Evolutionary conservation across 2,329 filamentous ascomycete species (phyloP), one percentile per base, ranked within the genome.

Genomic region (Tolypocladium guangdongense): DNA sequence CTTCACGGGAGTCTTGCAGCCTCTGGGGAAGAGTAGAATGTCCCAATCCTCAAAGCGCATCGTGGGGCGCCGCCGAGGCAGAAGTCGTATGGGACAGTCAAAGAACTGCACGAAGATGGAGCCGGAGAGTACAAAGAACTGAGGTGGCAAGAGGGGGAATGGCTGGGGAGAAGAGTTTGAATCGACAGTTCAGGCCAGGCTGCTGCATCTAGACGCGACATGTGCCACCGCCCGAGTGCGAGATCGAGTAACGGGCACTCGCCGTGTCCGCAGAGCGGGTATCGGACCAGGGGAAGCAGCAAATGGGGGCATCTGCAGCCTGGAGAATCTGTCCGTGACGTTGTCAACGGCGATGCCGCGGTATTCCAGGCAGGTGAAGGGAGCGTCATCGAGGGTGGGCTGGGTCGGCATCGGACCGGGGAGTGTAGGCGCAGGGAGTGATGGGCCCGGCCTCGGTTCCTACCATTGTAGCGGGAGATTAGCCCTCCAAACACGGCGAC

Each of bases 11-110:
- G 86, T 66, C 61, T 82, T 84, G 60, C 77, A 83, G 56, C 79
- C 77, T 56, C 68, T 69, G 0, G 88, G 85, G 66, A 95, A 95
- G 56, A 95, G 75, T 45, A 95, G 80, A 53, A 93, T 80, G 63
- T 95, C 90, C 90, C 89, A 95, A 63, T 89, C 83, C 61, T 89
- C 81, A 75, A 87, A 95, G 55, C 89, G 84, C 90, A 95, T 95
- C 57, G 61, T 76, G 68, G 52, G 50, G 45, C 24, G 6, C 32
- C 54, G 52, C 55, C 60, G 54, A 32, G 7, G 38, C 7, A 33
- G 10, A 20, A 6, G 5, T 7, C 10, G 27, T 20, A 47, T 16
- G 18, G 18, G 10, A n/a, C 6, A 20, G 27, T 3, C 43, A 2
- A 10, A 33, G 4, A 7, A 20, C 11, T 20, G 27, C 27, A 47